Conservation (phyloP, 2,329 filamentous ascomycete genomes). For the Bertia moriformis region DNA sequence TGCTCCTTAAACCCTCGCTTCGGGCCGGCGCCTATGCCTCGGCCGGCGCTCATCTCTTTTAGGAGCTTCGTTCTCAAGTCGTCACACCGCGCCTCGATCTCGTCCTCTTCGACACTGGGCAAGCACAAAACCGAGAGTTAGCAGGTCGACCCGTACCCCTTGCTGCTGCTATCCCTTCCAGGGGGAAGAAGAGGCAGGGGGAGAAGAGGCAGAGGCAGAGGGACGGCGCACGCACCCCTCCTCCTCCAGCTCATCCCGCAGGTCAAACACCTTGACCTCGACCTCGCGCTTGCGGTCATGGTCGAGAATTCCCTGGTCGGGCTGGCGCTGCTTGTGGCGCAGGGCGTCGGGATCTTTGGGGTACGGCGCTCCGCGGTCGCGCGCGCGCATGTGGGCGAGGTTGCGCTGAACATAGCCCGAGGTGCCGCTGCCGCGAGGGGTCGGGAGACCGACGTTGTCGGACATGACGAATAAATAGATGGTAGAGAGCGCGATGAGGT, state of each 20-base stretch:
- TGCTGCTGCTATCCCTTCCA: neutral
- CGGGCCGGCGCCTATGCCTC: slow-evolving; percentile 15
- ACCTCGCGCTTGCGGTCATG: slow-evolving; percentile 84
- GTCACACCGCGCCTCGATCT: slow-evolving; percentile 69
- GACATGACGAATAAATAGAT: no score
- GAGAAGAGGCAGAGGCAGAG: neutral
- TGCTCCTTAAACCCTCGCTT: slow-evolving; percentile 64
- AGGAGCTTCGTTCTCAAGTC: slow-evolving; percentile 49
- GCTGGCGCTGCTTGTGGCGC: slow-evolving; percentile 66
- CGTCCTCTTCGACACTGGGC: slow-evolving; percentile 64
- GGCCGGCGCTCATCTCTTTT: slow-evolving; percentile 32
- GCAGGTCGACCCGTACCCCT: neutral
- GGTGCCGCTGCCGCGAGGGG: slow-evolving; percentile 85
- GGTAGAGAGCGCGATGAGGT: no score
- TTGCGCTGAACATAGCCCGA: slow-evolving; percentile 97
- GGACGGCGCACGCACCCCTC: slow-evolving; percentile 54
- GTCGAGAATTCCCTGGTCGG: slow-evolving; percentile 82
- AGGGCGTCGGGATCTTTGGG: slow-evolving; percentile 51
- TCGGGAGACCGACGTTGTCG: slow-evolving; percentile 89
- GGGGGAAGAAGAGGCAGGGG: no score
- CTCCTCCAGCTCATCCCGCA: slow-evolving; percentile 83
- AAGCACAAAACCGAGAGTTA: slow-evolving; percentile 3
- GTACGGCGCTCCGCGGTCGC: slow-evolving; percentile 69
- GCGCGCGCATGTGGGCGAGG: slow-evolving; percentile 71
- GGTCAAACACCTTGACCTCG: slow-evolving; percentile 83